Evolutionary conservation across 257 asterid species (phyloP), one percentile per base, ranked within the genome.

Genomic region (Przewalskia tangutica): DNA sequence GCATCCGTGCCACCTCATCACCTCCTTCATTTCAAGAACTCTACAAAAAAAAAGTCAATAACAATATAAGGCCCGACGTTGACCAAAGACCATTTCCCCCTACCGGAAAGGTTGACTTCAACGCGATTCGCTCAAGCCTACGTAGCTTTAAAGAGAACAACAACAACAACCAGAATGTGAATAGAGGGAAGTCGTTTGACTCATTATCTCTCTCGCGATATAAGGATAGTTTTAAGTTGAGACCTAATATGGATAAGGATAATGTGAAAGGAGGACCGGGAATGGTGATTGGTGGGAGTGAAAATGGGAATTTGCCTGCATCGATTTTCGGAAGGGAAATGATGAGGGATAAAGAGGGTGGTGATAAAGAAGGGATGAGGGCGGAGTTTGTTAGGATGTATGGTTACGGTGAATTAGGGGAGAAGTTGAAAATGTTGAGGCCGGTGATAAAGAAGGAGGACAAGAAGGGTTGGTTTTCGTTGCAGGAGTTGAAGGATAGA

Each of bases 401-500:
- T 70, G 73, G 13, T 13, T 63, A 18, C 77, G 6, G 17, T 42
- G 94, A 91, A 8, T 76, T 94, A 88, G 98, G 98, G 79, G 71
- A 84, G 85, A 86, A 84, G 86, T 86, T 95, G 89, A 86, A 77
- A 85, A 50, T 7, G 68, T 70, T 93, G 88, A 90, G 98, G 86
- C 97, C 98, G 2, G 88, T 6, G 2, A 53, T 9, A 44, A 71
- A 85, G 87, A 90, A 88, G 63, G 86, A 82, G 77, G 87, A 58
- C 18, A 85, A 90, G 81, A 91, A 93, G 83, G 86, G 86, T 56
- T 87, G 92, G 95, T 92, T 93, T 84, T 90, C 98, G 2, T 82
- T 93, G 79, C 86, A 85, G 76, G 98, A 95, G 86, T 84, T 95
- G 87, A 92, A 85, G 32, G 90, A 87, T 64, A 90, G 98, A 83